These are phyloP conservation scores for Oemleria cerasiformis DNA, from an alignment of 306 rosid genomes.

Conservation along the genomic window DNA sequence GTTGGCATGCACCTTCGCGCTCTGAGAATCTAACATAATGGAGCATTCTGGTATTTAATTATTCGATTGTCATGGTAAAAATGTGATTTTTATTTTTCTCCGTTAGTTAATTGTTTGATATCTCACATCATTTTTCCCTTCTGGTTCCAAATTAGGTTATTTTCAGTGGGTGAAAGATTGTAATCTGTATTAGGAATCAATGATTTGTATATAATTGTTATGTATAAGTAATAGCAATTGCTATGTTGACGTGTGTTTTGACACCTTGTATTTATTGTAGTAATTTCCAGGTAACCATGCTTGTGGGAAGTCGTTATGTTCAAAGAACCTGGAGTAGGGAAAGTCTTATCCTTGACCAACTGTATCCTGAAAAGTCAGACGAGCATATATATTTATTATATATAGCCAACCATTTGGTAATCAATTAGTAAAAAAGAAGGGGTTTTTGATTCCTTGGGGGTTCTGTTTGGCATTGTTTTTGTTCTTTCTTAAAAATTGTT, in stretches of 20 bases:
- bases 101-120: conserved; percentile 15
- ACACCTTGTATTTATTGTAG: neutral
- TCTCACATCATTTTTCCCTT: neutral
- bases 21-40: conserved; percentile 20
- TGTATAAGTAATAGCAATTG: neutral
- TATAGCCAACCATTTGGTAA: neutral
- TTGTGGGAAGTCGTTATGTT: neutral
- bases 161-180: conserved; percentile 5
- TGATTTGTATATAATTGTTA: conserved; percentile 8
- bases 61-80: conserved; percentile 23
- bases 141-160: neutral
- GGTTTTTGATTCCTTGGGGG: no score
- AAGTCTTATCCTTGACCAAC: no score
- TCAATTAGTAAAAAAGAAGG: neutral
- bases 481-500: no score
- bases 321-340: neutral
- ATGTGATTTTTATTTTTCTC: neutral
- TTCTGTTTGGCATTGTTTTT: no score
- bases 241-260: no score
- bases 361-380: no score
- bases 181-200: neutral
- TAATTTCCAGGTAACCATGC: neutral
- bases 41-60: conserved; percentile 1
- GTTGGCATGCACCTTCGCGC: neutral
- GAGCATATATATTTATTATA: no score